Base-by-base conservation (phyloP, 331 rosid genomes). In the Acacia concinna region DNA sequence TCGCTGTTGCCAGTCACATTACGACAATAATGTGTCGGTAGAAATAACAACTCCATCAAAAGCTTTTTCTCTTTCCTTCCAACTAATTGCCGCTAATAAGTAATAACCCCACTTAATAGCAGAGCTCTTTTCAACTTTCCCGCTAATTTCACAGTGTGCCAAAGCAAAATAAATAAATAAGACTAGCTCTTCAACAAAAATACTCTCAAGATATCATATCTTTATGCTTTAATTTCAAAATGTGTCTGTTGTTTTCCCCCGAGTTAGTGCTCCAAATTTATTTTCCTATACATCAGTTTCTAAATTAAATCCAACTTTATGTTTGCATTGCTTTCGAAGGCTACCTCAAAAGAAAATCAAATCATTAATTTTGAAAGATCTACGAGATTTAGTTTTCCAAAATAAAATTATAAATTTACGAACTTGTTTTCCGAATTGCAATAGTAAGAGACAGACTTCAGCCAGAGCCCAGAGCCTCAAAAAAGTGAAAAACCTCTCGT, bases 11-110 rank as follows among this genome's bases (percentile, higher is more conserved):
- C 68, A 15, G 40, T 62, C 68, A 28, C 68, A 30, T 62, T 31
- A 69, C 79, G 37, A 70, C 76, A 70, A 10, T 63, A 47, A 74
- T 25, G 75, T 85, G 84, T 85, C 84, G 86, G 88, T 71, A 47
- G 35, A 27, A 46, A 13, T 46, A 68, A 40, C 40, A 46, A 47
- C 69, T 8, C 34, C 0, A 4, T 54, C 4, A 23, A 68, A 57
- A 25, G 49, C 4, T 73, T 46, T 17, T 14, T 25, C 72, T 57
- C 57, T 34, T 31, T 43, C 68, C 27, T 5, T 18, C 43, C 31
- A 9, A 3, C 31, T 25, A 1, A 20, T 40, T 47, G 21, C 65
- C 21, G 43, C n/a, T 31, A n/a, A 30, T 30, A 40, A 11, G 14
- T 31, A n/a, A 30, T 30, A 40, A 11, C 31, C 11, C 34, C 9